Evolutionary conservation across 441 rosid genomes (phyloP).

Genomic region (Populus hybrid): DNA sequence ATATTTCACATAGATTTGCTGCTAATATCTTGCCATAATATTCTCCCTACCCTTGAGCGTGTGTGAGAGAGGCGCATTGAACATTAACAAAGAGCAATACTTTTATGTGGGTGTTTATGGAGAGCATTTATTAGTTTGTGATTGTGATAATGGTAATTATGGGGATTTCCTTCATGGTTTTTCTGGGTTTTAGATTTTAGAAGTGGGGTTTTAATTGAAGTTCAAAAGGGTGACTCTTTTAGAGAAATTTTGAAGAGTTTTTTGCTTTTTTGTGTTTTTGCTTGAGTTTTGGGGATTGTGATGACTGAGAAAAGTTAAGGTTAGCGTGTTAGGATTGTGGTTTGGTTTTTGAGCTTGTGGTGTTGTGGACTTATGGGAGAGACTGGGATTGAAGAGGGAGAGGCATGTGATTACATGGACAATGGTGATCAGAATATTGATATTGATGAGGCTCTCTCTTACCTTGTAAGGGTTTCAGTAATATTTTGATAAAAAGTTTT

Average conservation of each 20-base stretch:
- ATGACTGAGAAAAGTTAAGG: not conserved
- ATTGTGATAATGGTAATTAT: not conserved
- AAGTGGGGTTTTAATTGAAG: not conserved
- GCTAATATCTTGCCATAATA: too few relatives aligned
- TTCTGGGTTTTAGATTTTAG: not conserved
- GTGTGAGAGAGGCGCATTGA: too few relatives aligned
- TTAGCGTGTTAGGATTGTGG: not conserved
- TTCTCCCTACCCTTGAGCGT: too few relatives aligned
- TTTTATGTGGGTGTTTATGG: not conserved
- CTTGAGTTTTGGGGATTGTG: not conserved
- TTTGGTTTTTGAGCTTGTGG: not conserved
- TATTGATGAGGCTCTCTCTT: not conserved
- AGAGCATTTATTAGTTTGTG: not conserved
- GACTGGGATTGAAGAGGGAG: constrained; percentile 4
- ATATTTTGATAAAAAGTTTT: not conserved
- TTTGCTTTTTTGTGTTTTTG: not conserved
- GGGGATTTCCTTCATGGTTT: not conserved
- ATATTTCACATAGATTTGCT: not conserved
- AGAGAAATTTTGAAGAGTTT: not conserved
- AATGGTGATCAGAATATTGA: too few relatives aligned
- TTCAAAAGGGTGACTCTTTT: not conserved
- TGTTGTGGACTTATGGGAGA: not conserved
- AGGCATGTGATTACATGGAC: not conserved
- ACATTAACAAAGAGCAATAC: too few relatives aligned
- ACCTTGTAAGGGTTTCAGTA: not conserved